phyloP scores from a whole-genome alignment of 1,284 basidiomycete species.

The Inonotus obliquus region DNA sequence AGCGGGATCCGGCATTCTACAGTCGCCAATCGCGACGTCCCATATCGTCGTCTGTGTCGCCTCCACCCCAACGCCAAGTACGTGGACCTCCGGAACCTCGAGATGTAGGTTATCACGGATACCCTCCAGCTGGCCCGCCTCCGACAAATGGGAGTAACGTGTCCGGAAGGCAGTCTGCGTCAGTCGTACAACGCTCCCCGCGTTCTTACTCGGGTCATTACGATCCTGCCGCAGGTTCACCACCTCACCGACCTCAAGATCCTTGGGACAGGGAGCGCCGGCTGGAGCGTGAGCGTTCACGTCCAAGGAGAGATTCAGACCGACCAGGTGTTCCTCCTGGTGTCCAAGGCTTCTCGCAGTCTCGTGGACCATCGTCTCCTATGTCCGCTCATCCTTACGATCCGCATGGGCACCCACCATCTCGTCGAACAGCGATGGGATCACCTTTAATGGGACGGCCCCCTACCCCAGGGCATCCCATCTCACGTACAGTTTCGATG shows the following conservation, averaged over 20 bases:
- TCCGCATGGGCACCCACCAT: conserved; percentile 2
- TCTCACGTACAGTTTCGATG: conserved; percentile 1
- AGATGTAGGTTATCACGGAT: conserved; percentile 4
- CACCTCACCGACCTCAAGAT: conserved; percentile 32
- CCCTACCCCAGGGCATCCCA: background rate
- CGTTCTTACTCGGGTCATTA: conserved; percentile 41
- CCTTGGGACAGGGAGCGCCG: conserved; percentile 36
- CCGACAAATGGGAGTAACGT: conserved; percentile 40
- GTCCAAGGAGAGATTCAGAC: conserved; percentile 11
- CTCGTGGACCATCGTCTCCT: conserved; percentile 13
- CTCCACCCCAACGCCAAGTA: conserved; percentile 2
- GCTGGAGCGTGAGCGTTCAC: background rate
- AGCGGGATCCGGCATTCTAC: conserved; percentile 36
- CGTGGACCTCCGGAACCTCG: conserved; percentile 4
- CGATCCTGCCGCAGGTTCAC: conserved; percentile 35
- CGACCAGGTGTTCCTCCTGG: background rate
- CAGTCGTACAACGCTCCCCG: conserved; percentile 52
- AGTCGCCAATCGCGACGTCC: conserved; percentile 41
- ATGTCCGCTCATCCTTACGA: conserved; percentile 16
- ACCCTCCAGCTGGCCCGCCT: conserved; percentile 24
- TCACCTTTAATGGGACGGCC: conserved; percentile 5
- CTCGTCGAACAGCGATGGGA: conserved; percentile 4
- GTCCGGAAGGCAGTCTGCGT: conserved; percentile 41
- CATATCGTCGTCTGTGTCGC: conserved; percentile 46
- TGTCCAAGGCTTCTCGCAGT: conserved; percentile 10